Conservation (phyloP, 2,329 filamentous ascomycete species). For the Trichoderma sp. region DNA sequence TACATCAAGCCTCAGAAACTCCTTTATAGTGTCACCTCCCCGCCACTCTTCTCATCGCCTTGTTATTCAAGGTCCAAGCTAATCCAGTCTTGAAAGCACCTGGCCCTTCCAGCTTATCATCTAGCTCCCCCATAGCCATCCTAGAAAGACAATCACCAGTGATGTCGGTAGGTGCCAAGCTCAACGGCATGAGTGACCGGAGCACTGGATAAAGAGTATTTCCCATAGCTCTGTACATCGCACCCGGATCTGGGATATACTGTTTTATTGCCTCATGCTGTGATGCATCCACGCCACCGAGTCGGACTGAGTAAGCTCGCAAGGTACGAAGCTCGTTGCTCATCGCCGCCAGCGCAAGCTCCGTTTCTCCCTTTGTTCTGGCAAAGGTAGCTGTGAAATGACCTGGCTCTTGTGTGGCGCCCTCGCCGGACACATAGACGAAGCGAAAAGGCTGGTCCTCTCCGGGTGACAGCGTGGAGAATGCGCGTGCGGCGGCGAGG, state of each 20-base stretch:
- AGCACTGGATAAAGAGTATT: not conserved
- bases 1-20: no score
- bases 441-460: not conserved
- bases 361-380: not conserved
- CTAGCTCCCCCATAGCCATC: not conserved
- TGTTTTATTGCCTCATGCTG: not conserved
- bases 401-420: not conserved
- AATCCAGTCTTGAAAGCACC: not conserved
- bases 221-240: not conserved
- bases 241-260: not conserved
- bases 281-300: not conserved
- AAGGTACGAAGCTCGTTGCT: not conserved
- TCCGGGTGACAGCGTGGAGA: not conserved
- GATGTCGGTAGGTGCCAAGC: not conserved
- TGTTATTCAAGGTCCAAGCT: not conserved
- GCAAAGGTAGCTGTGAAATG: not conserved
- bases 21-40: not conserved
- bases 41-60: not conserved
- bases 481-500: conserved; percentile 45
- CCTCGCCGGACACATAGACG: not conserved
- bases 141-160: not conserved
- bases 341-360: not conserved
- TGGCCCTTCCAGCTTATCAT: not conserved
- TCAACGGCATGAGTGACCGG: not conserved
- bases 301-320: not conserved